These are phyloP conservation scores for Phytophthora pini DNA, from an alignment of 352 stramenopile genomes.

Conservation along the genomic window DNA sequence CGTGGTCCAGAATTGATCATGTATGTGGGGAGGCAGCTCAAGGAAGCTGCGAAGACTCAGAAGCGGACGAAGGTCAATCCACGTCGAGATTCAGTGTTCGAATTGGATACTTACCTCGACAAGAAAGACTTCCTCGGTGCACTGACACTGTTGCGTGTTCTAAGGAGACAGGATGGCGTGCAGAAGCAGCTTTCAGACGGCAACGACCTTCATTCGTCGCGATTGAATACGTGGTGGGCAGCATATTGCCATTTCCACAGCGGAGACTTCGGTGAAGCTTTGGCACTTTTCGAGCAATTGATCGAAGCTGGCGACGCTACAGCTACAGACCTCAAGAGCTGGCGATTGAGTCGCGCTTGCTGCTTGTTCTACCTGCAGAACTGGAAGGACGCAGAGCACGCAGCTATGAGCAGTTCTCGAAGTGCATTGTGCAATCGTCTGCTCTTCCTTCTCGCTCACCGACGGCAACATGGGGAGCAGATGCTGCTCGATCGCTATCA, in stretches of 20 bases:
- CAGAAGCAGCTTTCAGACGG: constrained; percentile 19
- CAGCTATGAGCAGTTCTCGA: constrained; percentile 49
- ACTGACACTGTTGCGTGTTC: constrained; percentile 45
- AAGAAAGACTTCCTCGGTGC: constrained; percentile 54
- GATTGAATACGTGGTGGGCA: constrained; percentile 63
- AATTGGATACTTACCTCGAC: constrained; percentile 54
- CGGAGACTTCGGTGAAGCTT: constrained; percentile 50
- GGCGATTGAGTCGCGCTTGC: constrained; percentile 58
- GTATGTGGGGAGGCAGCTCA: constrained; percentile 28
- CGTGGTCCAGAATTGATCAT: constrained; percentile 11
- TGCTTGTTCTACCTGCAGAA: constrained; percentile 61
- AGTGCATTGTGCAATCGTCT: constrained; percentile 59
- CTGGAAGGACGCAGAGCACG: constrained; percentile 58
- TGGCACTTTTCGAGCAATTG: constrained; percentile 60
- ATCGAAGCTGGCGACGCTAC: constrained; percentile 28
- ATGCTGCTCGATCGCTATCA: constrained; percentile 86
- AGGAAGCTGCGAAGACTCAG: neutral
- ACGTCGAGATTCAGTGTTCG: constrained; percentile 23
- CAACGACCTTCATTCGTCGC: constrained; percentile 16
- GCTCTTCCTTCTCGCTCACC: constrained; percentile 54
- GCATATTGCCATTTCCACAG: constrained; percentile 78
- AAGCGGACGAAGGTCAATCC: constrained; percentile 10
- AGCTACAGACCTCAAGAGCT: constrained; percentile 37
- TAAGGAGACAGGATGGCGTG: constrained; percentile 25
- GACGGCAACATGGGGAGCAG: constrained; percentile 57